Evolutionary conservation across 495 filamentous ascomycete genomes (phyloP), one percentile per base, ranked within the genome.

Genomic region (Oleoguttula mirabilis): DNA sequence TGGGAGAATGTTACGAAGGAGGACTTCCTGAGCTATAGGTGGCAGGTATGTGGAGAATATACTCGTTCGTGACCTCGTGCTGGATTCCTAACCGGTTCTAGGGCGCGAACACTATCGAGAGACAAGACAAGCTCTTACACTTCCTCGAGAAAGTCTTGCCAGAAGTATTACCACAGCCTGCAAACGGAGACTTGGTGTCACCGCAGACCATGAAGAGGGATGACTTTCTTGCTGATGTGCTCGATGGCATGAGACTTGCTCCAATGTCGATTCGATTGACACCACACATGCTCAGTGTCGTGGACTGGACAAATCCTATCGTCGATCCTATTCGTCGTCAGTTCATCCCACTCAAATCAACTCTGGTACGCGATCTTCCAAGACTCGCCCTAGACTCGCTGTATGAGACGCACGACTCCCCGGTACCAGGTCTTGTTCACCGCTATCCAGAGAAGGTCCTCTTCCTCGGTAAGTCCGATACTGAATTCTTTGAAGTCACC

Each of bases 391-490:
- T 58, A 7, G 57, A 60, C 34, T 60, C 57, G 10, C 59, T 75
- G 32, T 55, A 71, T 30, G 73, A 78, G 55, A 54, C 50, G 24
- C 52, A 51, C 3, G 69, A 76, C 45, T 65, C 58, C 8, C 54
- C 50, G 43, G 39, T 50, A 11, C 55, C 54, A 4, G 70, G 67
- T 1, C 46, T 76, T 15, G 71, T 78, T 11, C 72, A 76, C 55
- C 60, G 73, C 12, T 78, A 78, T 51, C 62, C 67, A 0, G 73
- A 75, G 43, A 76, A 73, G 45, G 71, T 64, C n/a, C 57, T 76
- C 3, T 71, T 78, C 43, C 58, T 77, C 30, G 65, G 73, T 75
- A 56, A 53, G 69, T 43, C 46, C 20, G 14, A n/a, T 12, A 36
- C 3, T 22, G 4, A 4, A 10, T 2, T 11, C 4, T 23, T 32